Base-by-base conservation (phyloP, 2,329 filamentous ascomycete species). In the Xylariaceae sp. region DNA sequence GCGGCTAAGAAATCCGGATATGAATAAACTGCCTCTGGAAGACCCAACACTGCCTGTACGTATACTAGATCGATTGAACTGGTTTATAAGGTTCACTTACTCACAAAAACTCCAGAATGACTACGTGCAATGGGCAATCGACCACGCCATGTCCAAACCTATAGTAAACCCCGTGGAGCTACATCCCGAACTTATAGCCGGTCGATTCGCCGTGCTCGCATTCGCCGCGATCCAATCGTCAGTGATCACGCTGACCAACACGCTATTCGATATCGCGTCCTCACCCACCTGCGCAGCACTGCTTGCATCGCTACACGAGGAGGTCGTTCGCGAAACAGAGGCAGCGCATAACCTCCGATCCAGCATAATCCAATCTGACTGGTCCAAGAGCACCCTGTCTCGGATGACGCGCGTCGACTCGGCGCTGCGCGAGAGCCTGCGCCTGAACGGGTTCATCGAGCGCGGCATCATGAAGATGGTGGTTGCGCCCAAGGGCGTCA, bases 391-490 rank as follows among this genome's bases (percentile, higher is more conserved):
- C 26, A 67, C 63, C 9, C 57, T 78, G 8, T 63, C 67, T 3
- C 65, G 69, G 24, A 71, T 75, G 68, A 55, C 61, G 37, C 72
- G 67, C 45, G 56, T 75, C 13, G 75, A 78, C 62, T 75, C 71
- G n/a, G 69, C 68, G 20, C 61, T 78, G 44, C 72, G 72, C 47
- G 76, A 79, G 62, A 73, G 69, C 23, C 66, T 76, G 45, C 71
- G 76, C 0, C 55, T 76, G 33, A 73, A 72, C 60, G 68, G 65
- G 8, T 72, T 77, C 56, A 64, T 73, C 41, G 69, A 72, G 26
- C 58, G 70, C 33, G 70, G 70, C 16, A 56, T 73, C 29, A 66
- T 68, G 62, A 72, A 73, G 55, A 62, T 64, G 55, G 71, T 74
- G 26, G 63, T 70, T n/a, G 66, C 69, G 5, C 65, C 58, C 0